Base-by-base conservation (phyloP, 1,284 basidiomycete genomes). In the Sutorius eximius region DNA sequence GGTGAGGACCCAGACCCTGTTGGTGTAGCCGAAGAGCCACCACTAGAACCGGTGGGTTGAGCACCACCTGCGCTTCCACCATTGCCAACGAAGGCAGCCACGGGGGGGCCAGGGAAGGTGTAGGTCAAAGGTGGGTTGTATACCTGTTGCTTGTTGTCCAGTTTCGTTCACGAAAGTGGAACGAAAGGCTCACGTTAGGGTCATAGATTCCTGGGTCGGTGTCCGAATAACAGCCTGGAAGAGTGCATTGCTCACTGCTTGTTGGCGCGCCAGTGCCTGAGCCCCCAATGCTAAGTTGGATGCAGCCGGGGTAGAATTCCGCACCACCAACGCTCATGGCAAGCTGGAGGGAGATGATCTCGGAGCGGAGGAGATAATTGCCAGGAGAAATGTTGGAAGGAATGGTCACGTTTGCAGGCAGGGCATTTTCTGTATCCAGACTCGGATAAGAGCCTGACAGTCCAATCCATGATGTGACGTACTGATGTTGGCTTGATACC, bases 301-400 rank as follows among this genome's bases (percentile, higher is more conserved):
- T 69, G 66, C 87, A 90, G n/a, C 78, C 81, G 0, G 83, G 82
- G 66, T 89, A 90, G 74, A 87, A 89, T 71, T 89, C 87, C 16
- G 85, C 87, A 16, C 82, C 83, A 7, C 82, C 81, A 0, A 48
- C 3, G 1, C 64, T 55, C 45, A 63, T 66, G 15, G 78, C 88
- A 38, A 81, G 74, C 59, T 90, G 88, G 16, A 89, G 79, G 8
- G 83, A 81, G 65, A 90, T 83, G 66, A 90, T 80, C 70, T 90
- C 87, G 65, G 86, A 81, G 3, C 88, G 83, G 59, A 90, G 68
- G 53, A 91, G 75, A 66, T 90, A 91, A 62, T 82, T 73, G 3
- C 88, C 88, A 0, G 84, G 66, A 1, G 77, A 73, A 52, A 90
- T 71, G 52, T 73, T 77, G 20, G 64, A 52, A 2, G 87, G 87